phyloP scores from a whole-genome alignment of 1,284 basidiomycete species.

The Pterula multifida region DNA sequence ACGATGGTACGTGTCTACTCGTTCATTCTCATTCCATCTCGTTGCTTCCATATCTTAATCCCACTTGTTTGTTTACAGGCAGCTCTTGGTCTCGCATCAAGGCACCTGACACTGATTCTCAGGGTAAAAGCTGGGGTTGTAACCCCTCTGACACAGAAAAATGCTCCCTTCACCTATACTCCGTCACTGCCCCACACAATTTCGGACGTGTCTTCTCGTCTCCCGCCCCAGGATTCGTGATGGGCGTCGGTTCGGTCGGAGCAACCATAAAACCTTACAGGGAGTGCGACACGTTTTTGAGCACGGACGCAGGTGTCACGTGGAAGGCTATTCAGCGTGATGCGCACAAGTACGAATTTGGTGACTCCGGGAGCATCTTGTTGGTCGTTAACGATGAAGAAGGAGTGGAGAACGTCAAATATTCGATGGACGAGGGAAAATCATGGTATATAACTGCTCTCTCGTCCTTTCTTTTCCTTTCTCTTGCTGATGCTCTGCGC shows the following conservation, averaged over 20 bases:
- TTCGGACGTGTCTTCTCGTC: conserved; percentile 91
- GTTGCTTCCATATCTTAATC: conserved; percentile 1
- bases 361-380: conserved; percentile 79
- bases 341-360: conserved; percentile 93
- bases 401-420: conserved; percentile 42
- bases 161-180: conserved; percentile 87
- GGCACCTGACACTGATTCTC: conserved; percentile 50
- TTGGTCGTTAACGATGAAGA: conserved; percentile 79
- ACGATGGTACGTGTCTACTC: conserved; percentile 51
- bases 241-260: conserved; percentile 91
- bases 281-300: conserved; percentile 90
- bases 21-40: neutral
- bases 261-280: conserved; percentile 64
- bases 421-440: conserved; percentile 79
- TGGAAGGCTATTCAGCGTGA: conserved; percentile 75
- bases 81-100: conserved; percentile 67
- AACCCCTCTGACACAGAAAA: conserved; percentile 39
- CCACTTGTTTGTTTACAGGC: conserved; percentile 21
- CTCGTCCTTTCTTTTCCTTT: conserved; percentile 1
- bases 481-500: neutral
- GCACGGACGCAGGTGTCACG: conserved; percentile 77
- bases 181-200: conserved; percentile 86
- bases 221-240: conserved; percentile 85
- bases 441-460: conserved; percentile 52
- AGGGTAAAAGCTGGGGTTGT: conserved; percentile 56